Evolutionary conservation across 768 basidiomycete species (phyloP).

Genomic region (Leucocoprinus leucothites): DNA sequence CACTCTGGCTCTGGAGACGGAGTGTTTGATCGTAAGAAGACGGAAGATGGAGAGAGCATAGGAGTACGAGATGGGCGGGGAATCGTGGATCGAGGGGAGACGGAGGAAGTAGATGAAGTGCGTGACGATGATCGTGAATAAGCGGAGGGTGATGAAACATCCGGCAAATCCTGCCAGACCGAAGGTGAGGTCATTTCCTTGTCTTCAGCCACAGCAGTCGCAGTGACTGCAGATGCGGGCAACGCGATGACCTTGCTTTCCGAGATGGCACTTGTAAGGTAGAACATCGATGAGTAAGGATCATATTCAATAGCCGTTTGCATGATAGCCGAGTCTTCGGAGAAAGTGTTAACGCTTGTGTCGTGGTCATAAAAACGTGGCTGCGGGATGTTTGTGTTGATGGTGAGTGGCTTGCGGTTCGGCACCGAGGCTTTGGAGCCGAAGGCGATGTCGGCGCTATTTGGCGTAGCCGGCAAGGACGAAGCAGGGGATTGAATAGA

Average conservation of each 20-base stretch:
- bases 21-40: constrained; percentile 19
- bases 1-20: constrained; percentile 24
- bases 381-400: constrained; percentile 52
- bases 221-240: constrained; percentile 35
- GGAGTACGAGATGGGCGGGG: constrained; percentile 25
- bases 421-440: constrained; percentile 31
- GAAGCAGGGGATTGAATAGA: constrained; percentile 48
- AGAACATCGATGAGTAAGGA: constrained; percentile 56
- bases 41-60: constrained; percentile 28
- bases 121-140: constrained; percentile 41
- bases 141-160: constrained; percentile 43
- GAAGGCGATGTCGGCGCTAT: constrained; percentile 42
- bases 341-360: constrained; percentile 38
- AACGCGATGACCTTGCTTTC: constrained; percentile 33
- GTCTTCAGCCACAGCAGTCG: constrained; percentile 39
- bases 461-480: constrained; percentile 60
- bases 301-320: constrained; percentile 73
- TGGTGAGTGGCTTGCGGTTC: constrained; percentile 39
- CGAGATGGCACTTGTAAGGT: constrained; percentile 43
- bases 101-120: constrained; percentile 28
- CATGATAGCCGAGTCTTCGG: constrained; percentile 62
- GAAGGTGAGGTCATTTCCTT: constrained; percentile 54
- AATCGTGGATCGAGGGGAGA: constrained; percentile 21
- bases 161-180: constrained; percentile 42
- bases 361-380: constrained; percentile 46